Evolutionary conservation across 805 yeast genomes (phyloP).

Genomic region (Lipomyces spencermartinsiae): DNA sequence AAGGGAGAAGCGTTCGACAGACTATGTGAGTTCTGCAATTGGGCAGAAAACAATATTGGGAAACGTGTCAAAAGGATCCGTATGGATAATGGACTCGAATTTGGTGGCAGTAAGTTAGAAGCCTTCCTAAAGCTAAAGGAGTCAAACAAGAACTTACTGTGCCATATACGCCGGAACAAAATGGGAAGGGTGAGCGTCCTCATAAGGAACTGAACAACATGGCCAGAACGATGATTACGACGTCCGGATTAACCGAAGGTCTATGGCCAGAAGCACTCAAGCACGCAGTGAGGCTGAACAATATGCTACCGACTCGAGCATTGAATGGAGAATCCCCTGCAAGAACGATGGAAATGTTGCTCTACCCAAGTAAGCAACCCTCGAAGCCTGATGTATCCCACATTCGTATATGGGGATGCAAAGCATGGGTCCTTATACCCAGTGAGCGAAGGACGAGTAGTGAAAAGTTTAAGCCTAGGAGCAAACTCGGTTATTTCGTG

Average conservation of each 20-base stretch:
- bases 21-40: neutral
- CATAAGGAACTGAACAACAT: neutral
- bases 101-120: conserved; percentile 6
- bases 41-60: neutral
- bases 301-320: neutral
- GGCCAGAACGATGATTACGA: neutral
- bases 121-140: conserved; percentile 2
- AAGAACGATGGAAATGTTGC: neutral
- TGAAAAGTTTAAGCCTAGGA: conserved; percentile 1
- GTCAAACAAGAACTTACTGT: neutral
- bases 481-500: neutral
- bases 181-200: neutral
- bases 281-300: neutral
- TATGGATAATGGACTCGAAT: neutral
- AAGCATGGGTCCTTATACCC: neutral
- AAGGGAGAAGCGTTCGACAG: neutral
- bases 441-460: neutral
- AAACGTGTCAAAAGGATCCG: conserved; percentile 1
- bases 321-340: neutral
- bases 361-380: neutral
- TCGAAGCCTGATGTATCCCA: neutral
- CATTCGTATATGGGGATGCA: neutral
- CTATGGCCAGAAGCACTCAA: conserved; percentile 4
- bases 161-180: neutral
- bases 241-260: neutral